Evolutionary conservation across 2,329 filamentous ascomycete genomes (phyloP).

Genomic region (Didymella glomerata): DNA sequence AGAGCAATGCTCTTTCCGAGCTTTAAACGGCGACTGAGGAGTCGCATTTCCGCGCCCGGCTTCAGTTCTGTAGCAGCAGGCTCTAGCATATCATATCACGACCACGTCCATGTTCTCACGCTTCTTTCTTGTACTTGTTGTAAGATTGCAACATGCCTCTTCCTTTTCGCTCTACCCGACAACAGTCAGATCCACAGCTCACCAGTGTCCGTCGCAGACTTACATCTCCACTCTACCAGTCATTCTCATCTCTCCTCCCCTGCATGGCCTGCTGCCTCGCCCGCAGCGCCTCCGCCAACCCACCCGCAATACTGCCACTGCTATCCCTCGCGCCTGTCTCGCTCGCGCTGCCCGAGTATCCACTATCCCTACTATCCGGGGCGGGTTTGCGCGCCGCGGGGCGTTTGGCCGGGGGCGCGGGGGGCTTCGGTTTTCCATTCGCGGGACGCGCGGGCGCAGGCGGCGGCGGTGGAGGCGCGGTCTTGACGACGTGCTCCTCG

Average conservation of each 20-base stretch:
- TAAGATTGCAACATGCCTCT: constrained; percentile 1
- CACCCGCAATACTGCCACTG: constrained; percentile 57
- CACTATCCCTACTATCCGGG: constrained; percentile 72
- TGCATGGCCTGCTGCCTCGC: constrained; percentile 61
- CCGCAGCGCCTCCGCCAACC: constrained; percentile 60
- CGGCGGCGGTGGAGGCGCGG: constrained; percentile 64
- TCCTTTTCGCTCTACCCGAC: background rate
- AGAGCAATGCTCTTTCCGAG: background rate
- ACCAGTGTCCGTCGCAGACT: background rate
- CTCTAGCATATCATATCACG: background rate
- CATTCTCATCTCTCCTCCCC: constrained; percentile 49
- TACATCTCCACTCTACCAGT: constrained; percentile 34
- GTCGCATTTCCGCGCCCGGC: background rate
- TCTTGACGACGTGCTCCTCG: constrained; percentile 72
- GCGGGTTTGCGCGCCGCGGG: constrained; percentile 77
- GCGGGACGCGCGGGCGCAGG: constrained; percentile 67
- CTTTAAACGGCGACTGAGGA: background rate
- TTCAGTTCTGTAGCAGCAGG: background rate
- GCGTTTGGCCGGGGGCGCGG: constrained; percentile 81
- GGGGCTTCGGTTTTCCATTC: constrained; percentile 74
- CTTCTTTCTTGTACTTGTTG: background rate
- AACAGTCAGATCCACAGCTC: too few relatives aligned
- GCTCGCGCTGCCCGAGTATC: constrained; percentile 54
- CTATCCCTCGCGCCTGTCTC: constrained; percentile 53
- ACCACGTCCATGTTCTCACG: background rate